Percentiles rank a stretch among this genome's conserved stretches.
Conservation (phyloP, 768 basidiomycete species). For the Neoboletus brunneissimus region DNA sequence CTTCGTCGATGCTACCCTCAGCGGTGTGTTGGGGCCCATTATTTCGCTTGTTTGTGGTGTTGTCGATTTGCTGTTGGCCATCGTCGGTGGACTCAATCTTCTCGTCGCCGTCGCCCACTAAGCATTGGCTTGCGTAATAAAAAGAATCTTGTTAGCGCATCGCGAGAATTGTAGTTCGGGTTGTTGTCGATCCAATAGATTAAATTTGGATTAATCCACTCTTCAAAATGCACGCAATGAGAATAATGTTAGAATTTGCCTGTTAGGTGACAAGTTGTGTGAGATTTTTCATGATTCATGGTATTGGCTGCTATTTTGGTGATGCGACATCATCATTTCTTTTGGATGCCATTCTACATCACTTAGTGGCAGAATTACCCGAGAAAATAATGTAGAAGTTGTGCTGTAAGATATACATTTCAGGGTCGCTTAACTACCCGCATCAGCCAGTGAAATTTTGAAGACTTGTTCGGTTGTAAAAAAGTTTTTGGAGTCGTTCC, state of each 20-base stretch:
- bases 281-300: too few relatives aligned
- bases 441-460: not conserved
- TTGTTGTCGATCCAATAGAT: not conserved
- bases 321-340: too few relatives aligned
- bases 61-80: not conserved
- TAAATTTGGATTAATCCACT: not conserved
- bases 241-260: not conserved
- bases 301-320: too few relatives aligned
- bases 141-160: slow-evolving; percentile 2
- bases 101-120: not conserved
- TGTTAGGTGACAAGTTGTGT: not conserved
- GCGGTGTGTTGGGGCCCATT: not conserved
- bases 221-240: not conserved
- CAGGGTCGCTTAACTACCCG: too few relatives aligned
- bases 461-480: not conserved
- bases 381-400: too few relatives aligned
- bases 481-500: not conserved
- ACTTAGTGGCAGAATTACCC: too few relatives aligned
- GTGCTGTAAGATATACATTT: too few relatives aligned
- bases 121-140: not conserved
- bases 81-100: not conserved
- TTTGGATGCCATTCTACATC: too few relatives aligned
- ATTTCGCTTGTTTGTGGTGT: not conserved
- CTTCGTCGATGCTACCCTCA: not conserved
- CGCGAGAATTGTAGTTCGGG: not conserved